Conservation (phyloP, 805 yeast genomes). For the Debaryomyces hansenii region DNA sequence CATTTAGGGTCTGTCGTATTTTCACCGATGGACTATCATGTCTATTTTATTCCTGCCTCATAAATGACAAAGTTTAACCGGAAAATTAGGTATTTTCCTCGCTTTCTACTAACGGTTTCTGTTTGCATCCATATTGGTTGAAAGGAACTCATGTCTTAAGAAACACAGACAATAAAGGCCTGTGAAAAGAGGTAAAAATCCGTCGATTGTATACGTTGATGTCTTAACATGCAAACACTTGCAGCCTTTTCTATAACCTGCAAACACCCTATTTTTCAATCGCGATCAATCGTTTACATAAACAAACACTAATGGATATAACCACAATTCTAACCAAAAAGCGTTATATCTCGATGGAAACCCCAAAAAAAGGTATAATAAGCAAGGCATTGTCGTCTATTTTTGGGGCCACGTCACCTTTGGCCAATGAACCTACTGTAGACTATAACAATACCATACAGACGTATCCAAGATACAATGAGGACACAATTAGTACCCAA, state of each 20-base stretch:
- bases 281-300: background rate
- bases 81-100: too few species aligned
- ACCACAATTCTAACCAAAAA: background rate
- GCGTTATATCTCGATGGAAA: background rate
- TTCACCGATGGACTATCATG: too few species aligned
- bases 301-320: background rate
- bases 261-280: background rate
- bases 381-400: conserved; percentile 10
- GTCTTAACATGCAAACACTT: background rate
- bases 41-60: too few species aligned
- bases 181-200: too few species aligned
- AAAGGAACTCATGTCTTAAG: too few species aligned
- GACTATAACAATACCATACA: conserved; percentile 30
- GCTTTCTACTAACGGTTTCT: too few species aligned
- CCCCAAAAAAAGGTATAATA: conserved; percentile 1
- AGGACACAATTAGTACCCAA: background rate
- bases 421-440: conserved; percentile 35
- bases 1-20: too few species aligned
- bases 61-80: too few species aligned
- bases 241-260: background rate
- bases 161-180: too few species aligned
- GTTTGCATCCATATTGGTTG: too few species aligned
- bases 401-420: conserved; percentile 15
- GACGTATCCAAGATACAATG: background rate
- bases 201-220: too few species aligned